Conservation (phyloP, 2,329 filamentous ascomycete species). For the Xylaria sp. region DNA sequence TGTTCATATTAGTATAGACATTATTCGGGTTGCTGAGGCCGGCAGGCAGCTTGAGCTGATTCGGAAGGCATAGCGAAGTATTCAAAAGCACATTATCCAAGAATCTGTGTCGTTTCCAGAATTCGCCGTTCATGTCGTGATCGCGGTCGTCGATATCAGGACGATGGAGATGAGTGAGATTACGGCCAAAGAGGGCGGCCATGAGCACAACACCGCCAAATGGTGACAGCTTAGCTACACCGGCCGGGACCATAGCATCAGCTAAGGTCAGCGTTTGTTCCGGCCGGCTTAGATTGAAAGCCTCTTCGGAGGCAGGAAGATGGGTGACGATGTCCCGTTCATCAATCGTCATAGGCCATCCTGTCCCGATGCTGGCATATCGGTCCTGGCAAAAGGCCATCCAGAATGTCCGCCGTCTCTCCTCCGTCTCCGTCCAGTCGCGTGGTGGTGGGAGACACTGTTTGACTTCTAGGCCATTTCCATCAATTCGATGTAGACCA, state of each 20-base stretch:
- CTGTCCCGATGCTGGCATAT: constrained; percentile 92
- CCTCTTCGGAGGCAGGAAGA: constrained; percentile 76
- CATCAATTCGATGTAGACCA: constrained; percentile 82
- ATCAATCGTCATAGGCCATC: constrained; percentile 93
- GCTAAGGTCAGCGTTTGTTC: constrained; percentile 65
- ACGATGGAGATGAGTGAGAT: constrained; percentile 84
- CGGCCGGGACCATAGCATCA: constrained; percentile 64
- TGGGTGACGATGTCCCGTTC: constrained; percentile 87
- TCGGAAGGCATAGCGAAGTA: constrained; percentile 76
- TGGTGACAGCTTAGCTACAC: constrained; percentile 67
- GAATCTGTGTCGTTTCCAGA: constrained; percentile 87
- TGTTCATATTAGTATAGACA: constrained; percentile 93
- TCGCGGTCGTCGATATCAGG: constrained; percentile 77
- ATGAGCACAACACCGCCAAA: constrained; percentile 78
- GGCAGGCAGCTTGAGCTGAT: constrained; percentile 69
- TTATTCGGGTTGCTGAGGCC: constrained; percentile 76
- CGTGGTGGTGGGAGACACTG: constrained; percentile 79
- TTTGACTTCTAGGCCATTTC: constrained; percentile 79
- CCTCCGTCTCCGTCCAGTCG: constrained; percentile 92
- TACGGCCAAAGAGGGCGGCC: constrained; percentile 85
- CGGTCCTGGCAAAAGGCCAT: constrained; percentile 85
- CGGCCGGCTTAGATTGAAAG: constrained; percentile 73
- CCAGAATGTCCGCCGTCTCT: constrained; percentile 90
- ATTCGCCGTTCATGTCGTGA: constrained; percentile 82
- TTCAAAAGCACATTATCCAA: constrained; percentile 90